Evolutionary conservation across 768 basidiomycete genomes (phyloP), one percentile per base, ranked within the genome.

Genomic region (Mycena alexandri): DNA sequence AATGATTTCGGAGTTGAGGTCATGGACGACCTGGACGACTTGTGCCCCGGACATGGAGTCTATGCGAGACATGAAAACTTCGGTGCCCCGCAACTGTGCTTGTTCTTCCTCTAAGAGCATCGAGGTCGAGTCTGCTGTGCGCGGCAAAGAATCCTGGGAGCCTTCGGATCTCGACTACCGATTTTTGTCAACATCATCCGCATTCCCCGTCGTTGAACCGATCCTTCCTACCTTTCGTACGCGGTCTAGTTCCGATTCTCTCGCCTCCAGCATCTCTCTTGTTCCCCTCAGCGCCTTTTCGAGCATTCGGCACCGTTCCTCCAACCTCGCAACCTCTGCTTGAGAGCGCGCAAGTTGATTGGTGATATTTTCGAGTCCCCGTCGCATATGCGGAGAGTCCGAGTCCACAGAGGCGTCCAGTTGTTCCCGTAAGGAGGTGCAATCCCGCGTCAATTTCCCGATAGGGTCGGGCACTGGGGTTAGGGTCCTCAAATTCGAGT

Each of bases 1-100:
- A n/a, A 92, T 83, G 65, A 93, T 90, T 77, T 93, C 92, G 0
- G 90, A 88, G 74, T 93, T 93, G 76, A 93, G 84, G 72, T 93
- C 92, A 69, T 91, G 89, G 16, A 93, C 88, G 3, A 90, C 89
- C 74, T 93, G 91, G 53, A 93, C 85, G 75, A 93, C 84, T 75
- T 93, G 91, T 1, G 90, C 88, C 14, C 92, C 92, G 2, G 91
- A 92, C 90, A 89, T 92, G 34, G 78, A 80, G 76, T 93, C 92
- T 36, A 87, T 89, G 67, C 91, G 89, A 17, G 91, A 91, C 79
- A 93, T 84, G 77, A 89, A 93, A 22, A 84, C 81, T 74, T 93
- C 93, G 61, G 82, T 77, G 73, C 88, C 86, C 63, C 86, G 87
- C 44, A 80, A 69, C 38, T 88, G 86, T 14, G 89, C 90, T 13